Evolutionary conservation across 805 yeast genomes (phyloP).

Genomic region (Brettanomyces naardenensis): DNA sequence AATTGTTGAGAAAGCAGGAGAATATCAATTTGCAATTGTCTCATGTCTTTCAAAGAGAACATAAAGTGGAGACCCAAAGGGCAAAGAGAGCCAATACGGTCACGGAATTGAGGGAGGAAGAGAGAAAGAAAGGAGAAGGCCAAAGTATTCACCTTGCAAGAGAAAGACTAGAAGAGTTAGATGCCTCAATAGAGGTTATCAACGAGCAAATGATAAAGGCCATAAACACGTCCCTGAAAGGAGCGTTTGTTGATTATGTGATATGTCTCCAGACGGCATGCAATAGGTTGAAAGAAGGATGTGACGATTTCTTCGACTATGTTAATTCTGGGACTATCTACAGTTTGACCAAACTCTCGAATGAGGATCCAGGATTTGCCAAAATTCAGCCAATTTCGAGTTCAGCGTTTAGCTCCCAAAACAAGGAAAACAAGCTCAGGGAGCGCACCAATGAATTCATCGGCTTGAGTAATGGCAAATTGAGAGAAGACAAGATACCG

Average conservation of each 20-base stretch:
- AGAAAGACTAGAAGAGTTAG: constrained; percentile 46
- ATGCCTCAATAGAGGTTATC: constrained; percentile 42
- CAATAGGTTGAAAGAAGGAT: constrained; percentile 21
- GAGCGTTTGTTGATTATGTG: constrained; percentile 37
- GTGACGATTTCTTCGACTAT: constrained; percentile 22
- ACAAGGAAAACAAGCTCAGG: constrained; percentile 4
- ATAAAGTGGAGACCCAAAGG: constrained; percentile 33
- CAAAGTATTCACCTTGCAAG: constrained; percentile 34
- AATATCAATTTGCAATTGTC: constrained; percentile 34
- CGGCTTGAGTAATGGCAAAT: neutral
- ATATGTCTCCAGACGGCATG: constrained; percentile 24
- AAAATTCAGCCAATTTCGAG: constrained; percentile 4
- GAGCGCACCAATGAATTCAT: neutral
- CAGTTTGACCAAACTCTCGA: neutral
- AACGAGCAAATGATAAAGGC: constrained; percentile 43
- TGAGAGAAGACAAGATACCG: neutral
- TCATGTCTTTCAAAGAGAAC: constrained; percentile 43
- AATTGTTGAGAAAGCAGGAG: constrained; percentile 35
- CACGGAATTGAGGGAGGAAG: constrained; percentile 32
- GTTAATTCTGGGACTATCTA: constrained; percentile 10
- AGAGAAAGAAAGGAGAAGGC: constrained; percentile 39
- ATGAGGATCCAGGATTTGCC: neutral
- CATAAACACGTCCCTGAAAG: constrained; percentile 36
- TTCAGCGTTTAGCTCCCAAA: constrained; percentile 4
- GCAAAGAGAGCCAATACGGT: constrained; percentile 30